Conservation (phyloP, 345 rosid genomes). For the Sapria himalayana region DNA sequence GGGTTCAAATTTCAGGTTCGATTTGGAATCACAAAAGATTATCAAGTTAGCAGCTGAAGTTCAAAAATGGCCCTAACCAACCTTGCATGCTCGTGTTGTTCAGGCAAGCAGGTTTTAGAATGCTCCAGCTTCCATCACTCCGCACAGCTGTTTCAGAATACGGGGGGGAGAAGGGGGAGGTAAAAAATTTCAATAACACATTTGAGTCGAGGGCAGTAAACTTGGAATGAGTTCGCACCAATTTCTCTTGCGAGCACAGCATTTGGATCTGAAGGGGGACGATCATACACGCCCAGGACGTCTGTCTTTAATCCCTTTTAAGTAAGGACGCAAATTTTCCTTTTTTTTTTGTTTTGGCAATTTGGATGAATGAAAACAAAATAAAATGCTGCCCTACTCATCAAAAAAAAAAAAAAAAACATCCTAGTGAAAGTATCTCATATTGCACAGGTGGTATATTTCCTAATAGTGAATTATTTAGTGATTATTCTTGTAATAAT, state of each 20-base stretch:
- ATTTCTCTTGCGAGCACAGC: constrained; percentile 75
- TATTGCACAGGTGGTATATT: too few species aligned
- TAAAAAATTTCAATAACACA: constrained; percentile 1
- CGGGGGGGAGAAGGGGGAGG: too few species aligned
- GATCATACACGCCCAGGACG: constrained; percentile 68
- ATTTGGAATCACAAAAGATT: too few species aligned
- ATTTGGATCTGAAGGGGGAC: constrained; percentile 56
- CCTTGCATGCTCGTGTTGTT: constrained; percentile 29
- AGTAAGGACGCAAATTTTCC: too few species aligned
- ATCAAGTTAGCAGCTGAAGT: neutral
- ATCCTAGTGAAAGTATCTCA: too few species aligned
- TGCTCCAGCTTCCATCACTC: constrained; percentile 66
- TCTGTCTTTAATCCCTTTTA: constrained; percentile 43
- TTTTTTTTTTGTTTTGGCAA: too few species aligned
- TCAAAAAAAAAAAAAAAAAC: too few species aligned
- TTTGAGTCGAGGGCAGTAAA: too few species aligned
- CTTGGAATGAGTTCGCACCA: constrained; percentile 27
- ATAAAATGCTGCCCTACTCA: too few species aligned
- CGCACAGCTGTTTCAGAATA: constrained; percentile 61
- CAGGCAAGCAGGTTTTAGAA: constrained; percentile 30
- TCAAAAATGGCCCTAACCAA: constrained; percentile 10
- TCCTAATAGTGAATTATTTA: too few species aligned
- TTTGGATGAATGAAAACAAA: too few species aligned
- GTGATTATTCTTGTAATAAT: too few species aligned
- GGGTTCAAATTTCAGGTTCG: neutral